Evolutionary conservation across 78 protist genomes (phyloP), one percentile per base, ranked within the genome.

Genomic region (Speleostelium caveatum): DNA sequence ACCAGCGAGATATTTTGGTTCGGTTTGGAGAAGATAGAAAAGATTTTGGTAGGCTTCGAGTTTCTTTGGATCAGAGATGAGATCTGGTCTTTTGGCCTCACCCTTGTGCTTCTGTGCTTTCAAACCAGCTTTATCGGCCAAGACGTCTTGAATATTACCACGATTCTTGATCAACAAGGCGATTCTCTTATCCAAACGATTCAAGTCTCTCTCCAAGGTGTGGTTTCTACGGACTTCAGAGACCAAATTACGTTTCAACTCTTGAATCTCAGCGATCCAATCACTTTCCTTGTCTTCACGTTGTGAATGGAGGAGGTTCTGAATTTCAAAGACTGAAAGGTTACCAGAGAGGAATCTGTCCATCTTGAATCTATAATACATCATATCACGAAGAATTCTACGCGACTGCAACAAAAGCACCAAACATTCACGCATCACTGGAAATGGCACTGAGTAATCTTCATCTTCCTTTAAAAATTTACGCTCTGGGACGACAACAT

Each of bases 1-100:
- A 63, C 86, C 89, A 45, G 97, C 96, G n/a, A 95, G 90, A 60
- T 95, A 95, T 58, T 93, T 75, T 56, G 97, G 97, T 65, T 95
- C 95, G 5, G 97, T 94, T 67, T 95, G 97, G 1, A 95, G 49
- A 17, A 95, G 60, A 38, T 95, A 95, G 73, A 95, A 95, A 28
- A 95, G 72, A 60, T 95, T 75, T 65, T 73, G 80, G 58, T 95
- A 95, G 75, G 85, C 87, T 53, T 91, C 95, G 24, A 91, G 53
- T 42, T 94, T 78, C 91, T 75, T 94, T 79, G 96, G 86, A 83
- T 94, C 86, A 83, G 66, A 62, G 60, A 75, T 65, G 22, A 87
- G 41, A 5, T 87, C 93, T 78, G 91, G 95, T 56, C 95, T 87
- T 73, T 93, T 65, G 19, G 61, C 72, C 8, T 63, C 86, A 22